phyloP scores from a whole-genome alignment of 2,329 filamentous ascomycete species.

The Curvularia lunata region DNA sequence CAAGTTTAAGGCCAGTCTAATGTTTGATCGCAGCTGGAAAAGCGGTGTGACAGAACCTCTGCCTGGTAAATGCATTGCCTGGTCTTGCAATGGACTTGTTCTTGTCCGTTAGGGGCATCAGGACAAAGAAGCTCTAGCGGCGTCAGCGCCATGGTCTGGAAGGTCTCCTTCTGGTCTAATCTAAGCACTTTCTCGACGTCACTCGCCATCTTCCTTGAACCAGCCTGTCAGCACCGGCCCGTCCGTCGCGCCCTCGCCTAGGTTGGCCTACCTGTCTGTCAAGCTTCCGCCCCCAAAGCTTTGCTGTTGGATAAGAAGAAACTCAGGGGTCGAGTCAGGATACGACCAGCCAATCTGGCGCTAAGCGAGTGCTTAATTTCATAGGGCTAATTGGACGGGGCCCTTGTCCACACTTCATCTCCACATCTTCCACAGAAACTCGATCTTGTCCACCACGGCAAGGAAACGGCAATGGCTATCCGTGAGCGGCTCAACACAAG shows the following conservation, averaged over 20 bases:
- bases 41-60: neutral
- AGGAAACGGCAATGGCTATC: neutral
- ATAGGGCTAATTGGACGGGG: slow-evolving; percentile 13
- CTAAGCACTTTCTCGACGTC: slow-evolving; percentile 5
- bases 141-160: neutral
- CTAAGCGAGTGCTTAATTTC: slow-evolving; percentile 29
- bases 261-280: slow-evolving; percentile 5
- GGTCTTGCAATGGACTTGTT: neutral
- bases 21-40: neutral
- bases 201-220: neutral
- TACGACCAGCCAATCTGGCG: slow-evolving; percentile 15
- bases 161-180: neutral
- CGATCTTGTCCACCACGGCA: neutral
- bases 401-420: slow-evolving; percentile 4
- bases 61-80: neutral
- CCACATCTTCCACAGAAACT: slow-evolving; percentile 1
- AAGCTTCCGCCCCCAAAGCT: slow-evolving; percentile 34
- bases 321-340: slow-evolving; percentile 23
- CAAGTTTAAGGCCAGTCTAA: neutral
- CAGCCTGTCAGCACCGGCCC: neutral
- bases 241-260: neutral
- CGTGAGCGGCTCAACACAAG: neutral
- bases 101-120: neutral
- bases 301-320: slow-evolving; percentile 12
- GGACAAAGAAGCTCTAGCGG: neutral